A percentile compares a stretch with the other conserved stretches of the same genome.
These are phyloP conservation scores for Eremothecium coryli DNA, from an alignment of 1,139 yeast species.

Conservation along the genomic window DNA sequence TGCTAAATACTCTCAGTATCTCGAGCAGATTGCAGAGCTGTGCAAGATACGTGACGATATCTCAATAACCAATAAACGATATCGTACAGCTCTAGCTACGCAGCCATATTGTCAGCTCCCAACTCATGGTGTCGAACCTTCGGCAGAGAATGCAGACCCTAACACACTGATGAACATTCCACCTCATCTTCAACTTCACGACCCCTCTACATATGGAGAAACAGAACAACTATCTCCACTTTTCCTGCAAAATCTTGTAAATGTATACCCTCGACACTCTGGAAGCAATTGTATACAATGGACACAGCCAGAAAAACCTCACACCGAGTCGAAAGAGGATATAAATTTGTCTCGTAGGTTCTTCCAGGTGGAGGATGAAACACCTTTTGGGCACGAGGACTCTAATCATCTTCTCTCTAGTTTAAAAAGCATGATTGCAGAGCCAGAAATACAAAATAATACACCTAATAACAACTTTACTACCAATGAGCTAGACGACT, in stretches of 20 bases:
- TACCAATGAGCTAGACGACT: slow-evolving; percentile 28
- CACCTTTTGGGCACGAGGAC: slow-evolving; percentile 23
- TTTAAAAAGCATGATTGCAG: slow-evolving; percentile 29
- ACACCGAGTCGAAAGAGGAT: too few relatives aligned
- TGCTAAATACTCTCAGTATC: slow-evolving; percentile 13
- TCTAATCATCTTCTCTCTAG: slow-evolving; percentile 28
- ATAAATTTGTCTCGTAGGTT: too few relatives aligned
- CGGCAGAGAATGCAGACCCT: background rate
- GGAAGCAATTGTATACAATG: background rate
- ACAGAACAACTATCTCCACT: slow-evolving; percentile 5
- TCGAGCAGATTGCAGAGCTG: slow-evolving; percentile 18
- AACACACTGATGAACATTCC: slow-evolving; percentile 3
- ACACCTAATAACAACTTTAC: slow-evolving; percentile 27
- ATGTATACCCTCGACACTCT: background rate
- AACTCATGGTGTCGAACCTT: background rate
- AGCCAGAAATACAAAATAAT: slow-evolving; percentile 25
- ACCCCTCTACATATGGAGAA: slow-evolving; percentile 18
- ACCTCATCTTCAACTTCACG: slow-evolving; percentile 16
- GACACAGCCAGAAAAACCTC: background rate
- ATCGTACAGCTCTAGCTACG: slow-evolving; percentile 20
- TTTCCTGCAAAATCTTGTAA: background rate
- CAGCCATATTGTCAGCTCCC: slow-evolving; percentile 16
- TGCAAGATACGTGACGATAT: slow-evolving; percentile 20
- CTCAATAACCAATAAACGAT: slow-evolving; percentile 17
- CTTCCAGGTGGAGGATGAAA: too few relatives aligned